These are phyloP conservation scores for Mucor plumbeus DNA, from an alignment of 371 early-diverging fungal species.

Conservation along the genomic window DNA sequence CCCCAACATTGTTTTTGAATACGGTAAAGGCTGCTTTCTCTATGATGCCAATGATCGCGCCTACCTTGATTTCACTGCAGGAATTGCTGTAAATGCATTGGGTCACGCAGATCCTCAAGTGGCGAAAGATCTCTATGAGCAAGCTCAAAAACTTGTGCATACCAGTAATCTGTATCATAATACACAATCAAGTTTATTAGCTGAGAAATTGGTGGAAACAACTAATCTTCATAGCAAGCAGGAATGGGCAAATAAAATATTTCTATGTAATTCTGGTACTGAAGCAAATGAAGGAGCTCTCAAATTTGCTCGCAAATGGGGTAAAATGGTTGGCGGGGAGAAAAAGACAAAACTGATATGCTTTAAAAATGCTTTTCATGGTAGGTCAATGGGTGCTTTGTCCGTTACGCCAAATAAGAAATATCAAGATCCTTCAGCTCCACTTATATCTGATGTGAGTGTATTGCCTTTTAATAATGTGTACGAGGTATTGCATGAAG, in stretches of 20 bases:
- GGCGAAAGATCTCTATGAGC: conserved; percentile 72
- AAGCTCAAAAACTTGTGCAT: conserved; percentile 80
- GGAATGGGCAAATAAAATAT: conserved; percentile 66
- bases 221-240: conserved; percentile 52
- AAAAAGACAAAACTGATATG: conserved; percentile 67
- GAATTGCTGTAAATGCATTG: conserved; percentile 94
- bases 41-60: conserved; percentile 74
- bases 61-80: conserved; percentile 88
- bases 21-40: conserved; percentile 80
- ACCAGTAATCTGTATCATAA: conserved; percentile 87
- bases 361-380: conserved; percentile 90
- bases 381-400: conserved; percentile 91
- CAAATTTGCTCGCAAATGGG: conserved; percentile 92
- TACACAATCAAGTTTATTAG: conserved; percentile 74
- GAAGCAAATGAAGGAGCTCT: conserved; percentile 78
- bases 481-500: conserved; percentile 54
- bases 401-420: conserved; percentile 88
- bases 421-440: conserved; percentile 89
- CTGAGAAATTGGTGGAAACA: conserved; percentile 68
- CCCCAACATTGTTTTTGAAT: conserved; percentile 66
- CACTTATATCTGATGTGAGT: conserved; percentile 83
- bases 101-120: conserved; percentile 85
- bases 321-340: conserved; percentile 56
- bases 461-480: conserved; percentile 74
- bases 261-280: conserved; percentile 89